Evolutionary conservation across 495 filamentous ascomycete species (phyloP).

Genomic region (Aspergillus ellipticus): DNA sequence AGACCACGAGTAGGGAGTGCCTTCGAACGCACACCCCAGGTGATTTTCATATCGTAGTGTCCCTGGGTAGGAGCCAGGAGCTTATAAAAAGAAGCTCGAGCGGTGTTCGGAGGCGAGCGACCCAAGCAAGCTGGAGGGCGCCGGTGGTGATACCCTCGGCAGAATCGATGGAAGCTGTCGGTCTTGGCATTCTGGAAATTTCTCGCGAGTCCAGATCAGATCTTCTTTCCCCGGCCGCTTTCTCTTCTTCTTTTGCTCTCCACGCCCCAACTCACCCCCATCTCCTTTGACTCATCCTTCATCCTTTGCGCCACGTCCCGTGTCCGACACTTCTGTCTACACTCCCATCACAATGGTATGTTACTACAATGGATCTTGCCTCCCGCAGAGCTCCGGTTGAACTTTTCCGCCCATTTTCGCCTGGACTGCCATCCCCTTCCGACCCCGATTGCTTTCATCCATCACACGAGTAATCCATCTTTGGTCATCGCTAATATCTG

Average conservation of each 20-base stretch:
- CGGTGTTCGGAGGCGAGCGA: too few relatives aligned
- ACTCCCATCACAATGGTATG: conserved; percentile 29
- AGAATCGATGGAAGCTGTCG: conserved; percentile 24
- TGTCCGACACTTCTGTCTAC: conserved; percentile 2
- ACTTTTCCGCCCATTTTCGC: conserved; percentile 7
- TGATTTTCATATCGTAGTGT: not conserved
- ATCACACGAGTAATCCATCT: conserved; percentile 1
- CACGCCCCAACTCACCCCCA: conserved; percentile 23
- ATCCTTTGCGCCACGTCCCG: not conserved
- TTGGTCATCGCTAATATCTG: not conserved
- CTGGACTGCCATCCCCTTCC: not conserved
- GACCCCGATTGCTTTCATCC: conserved; percentile 1
- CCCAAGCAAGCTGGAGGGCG: too few relatives aligned
- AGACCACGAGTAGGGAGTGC: not conserved
- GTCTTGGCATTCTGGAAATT: conserved; percentile 58
- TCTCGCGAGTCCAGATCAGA: conserved; percentile 44
- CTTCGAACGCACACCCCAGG: not conserved
- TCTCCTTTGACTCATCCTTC: conserved; percentile 11
- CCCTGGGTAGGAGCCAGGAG: not conserved
- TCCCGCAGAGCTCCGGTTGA: conserved; percentile 3
- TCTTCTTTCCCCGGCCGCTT: conserved; percentile 30
- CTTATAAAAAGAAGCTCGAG: too few relatives aligned
- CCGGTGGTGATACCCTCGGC: conserved; percentile 41
- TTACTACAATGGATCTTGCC: not conserved
- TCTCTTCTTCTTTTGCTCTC: conserved; percentile 27